Base-by-base conservation (phyloP, 768 basidiomycete genomes). In the Glaciozyma antarctica region DNA sequence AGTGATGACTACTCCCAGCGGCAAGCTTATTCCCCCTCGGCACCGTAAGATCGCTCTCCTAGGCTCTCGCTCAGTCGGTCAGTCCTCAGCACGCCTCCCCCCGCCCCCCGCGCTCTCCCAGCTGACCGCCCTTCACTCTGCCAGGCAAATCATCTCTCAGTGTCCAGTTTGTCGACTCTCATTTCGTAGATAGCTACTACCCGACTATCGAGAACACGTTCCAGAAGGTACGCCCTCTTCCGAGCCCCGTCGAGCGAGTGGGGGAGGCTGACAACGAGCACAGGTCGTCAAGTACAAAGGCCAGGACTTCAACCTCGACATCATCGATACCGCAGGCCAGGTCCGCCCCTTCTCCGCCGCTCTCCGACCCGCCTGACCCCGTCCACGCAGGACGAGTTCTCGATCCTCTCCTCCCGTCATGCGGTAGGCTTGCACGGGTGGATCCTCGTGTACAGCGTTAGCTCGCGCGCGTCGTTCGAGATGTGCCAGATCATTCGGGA, bases 301-400 rank as follows among this genome's bases (percentile, higher is more conserved):
- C 58, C 81, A 86, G 41, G 90, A 93, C 74, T 98, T 92, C 74
- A 87, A 91, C 66, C 93, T 92, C 78, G 91, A 94, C 78, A 93
- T 98, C 79, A 90, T 97, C 73, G 94, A 98, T 77, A 94, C 91
- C 69, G 94, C 94, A 58, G 94, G 94, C 34, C 94, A 97, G 84
- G 92, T 90, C 63, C 83, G 75, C 48, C 9, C 54, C 24, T 21
- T 7, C 61, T 49, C 49, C 24, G 24, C 60, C 30, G 26, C 8
- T 22, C 24, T n/a, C 47, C 30, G 26, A 22, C 54, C 24, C 24
- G 4, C 5, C 44, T 16, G 34, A 32, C 63, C 63, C 44, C 28
- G 41, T 15, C 30, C 15, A 4, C 38, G 21, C 75, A 92, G 91
- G 94, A 98, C 75, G 94, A 99, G 77, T 97, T 88, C 79, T 88